These are phyloP conservation scores for Marvania coccoides DNA, from an alignment of 139 green algal species.

Conservation along the genomic window DNA sequence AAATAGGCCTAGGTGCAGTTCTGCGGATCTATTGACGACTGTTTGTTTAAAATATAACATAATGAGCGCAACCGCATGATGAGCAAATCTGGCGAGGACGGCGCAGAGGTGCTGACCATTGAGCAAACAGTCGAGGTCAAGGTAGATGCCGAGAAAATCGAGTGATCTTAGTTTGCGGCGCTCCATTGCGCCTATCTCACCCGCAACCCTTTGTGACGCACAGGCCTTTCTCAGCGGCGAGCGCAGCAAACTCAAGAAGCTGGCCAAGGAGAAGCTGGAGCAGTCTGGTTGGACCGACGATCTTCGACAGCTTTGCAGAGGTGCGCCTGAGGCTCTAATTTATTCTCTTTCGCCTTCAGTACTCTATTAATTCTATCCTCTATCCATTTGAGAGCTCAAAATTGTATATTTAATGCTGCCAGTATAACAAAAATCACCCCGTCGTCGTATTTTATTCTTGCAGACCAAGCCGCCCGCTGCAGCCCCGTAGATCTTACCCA, in stretches of 20 bases:
- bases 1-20: no score
- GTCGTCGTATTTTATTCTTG: not conserved
- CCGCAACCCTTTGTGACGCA: not conserved
- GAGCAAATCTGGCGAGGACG: not conserved
- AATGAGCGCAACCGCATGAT: not conserved
- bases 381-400: no score
- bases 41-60: not conserved
- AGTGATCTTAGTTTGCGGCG: not conserved
- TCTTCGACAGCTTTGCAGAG: conserved; percentile 12
- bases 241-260: conserved; percentile 8
- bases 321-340: no score
- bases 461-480: conserved; percentile 10
- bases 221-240: conserved; percentile 11
- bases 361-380: no score
- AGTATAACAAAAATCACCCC: no score
- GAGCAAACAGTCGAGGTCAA: conserved; percentile 6
- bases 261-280: conserved; percentile 13
- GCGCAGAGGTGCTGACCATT: not conserved
- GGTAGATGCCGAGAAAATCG: not conserved
- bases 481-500: conserved; percentile 7
- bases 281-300: conserved; percentile 22
- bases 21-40: no score
- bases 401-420: no score
- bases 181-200: not conserved
- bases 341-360: no score